A percentile compares a stretch with the other conserved stretches of the same genome.
Evolutionary conservation across 2,329 filamentous ascomycete species (phyloP).

Genomic region (Fusarium tuaranense): DNA sequence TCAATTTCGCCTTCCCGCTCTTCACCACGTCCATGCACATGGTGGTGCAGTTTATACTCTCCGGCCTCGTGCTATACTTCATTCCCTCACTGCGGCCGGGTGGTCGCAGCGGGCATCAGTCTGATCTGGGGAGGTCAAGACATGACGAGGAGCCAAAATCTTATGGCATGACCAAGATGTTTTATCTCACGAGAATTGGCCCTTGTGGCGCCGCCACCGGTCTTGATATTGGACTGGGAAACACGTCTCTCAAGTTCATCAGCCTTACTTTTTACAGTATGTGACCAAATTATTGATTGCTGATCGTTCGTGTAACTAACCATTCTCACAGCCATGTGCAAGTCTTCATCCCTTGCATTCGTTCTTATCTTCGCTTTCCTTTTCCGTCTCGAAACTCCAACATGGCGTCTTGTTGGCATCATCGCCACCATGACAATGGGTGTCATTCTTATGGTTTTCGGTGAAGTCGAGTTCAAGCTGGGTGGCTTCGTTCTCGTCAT

Average conservation of each 20-base stretch:
- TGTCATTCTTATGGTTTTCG: conserved; percentile 98
- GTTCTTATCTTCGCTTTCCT: conserved; percentile 95
- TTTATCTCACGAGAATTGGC: conserved; percentile 91
- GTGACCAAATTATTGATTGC: conserved; percentile 43
- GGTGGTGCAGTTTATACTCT: conserved; percentile 89
- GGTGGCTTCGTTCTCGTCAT: conserved; percentile 94
- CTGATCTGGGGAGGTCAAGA: conserved; percentile 63
- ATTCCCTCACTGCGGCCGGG: conserved; percentile 84
- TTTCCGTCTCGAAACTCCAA: conserved; percentile 90
- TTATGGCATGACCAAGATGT: conserved; percentile 84
- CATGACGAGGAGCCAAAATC: conserved; percentile 65
- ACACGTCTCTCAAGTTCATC: conserved; percentile 96
- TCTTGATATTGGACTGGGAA: conserved; percentile 94
- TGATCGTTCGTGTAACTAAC: background rate
- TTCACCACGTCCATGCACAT: conserved; percentile 97
- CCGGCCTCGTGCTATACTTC: conserved; percentile 82
- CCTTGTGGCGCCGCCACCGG: conserved; percentile 94
- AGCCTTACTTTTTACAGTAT: conserved; percentile 94
- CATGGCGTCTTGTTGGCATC: conserved; percentile 85
- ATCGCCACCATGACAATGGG: conserved; percentile 93
- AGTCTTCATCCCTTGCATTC: conserved; percentile 95
- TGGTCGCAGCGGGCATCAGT: conserved; percentile 56
- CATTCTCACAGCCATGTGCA: conserved; percentile 84
- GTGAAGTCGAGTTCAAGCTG: conserved; percentile 89
- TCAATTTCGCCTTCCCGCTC: conserved; percentile 93